These are phyloP conservation scores for Hymenoscyphus fructigenus DNA, from an alignment of 2,329 filamentous ascomycete species.

Conservation along the genomic window DNA sequence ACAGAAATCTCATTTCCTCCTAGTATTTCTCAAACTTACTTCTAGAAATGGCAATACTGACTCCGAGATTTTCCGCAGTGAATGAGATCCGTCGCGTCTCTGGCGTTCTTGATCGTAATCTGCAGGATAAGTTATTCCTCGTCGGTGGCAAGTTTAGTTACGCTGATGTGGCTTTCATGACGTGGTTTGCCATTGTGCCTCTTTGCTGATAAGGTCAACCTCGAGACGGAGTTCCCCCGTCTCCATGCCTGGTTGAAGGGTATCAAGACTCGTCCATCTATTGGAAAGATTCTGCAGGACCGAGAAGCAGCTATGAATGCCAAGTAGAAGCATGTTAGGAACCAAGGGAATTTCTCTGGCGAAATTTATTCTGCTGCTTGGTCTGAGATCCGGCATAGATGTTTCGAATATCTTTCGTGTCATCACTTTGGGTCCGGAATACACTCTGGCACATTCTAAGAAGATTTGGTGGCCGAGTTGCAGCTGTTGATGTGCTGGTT, in stretches of 20 bases:
- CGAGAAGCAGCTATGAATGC: constrained; percentile 14
- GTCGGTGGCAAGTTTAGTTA: constrained; percentile 41
- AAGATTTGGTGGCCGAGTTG: too few relatives aligned
- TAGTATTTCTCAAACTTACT: too few relatives aligned
- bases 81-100: constrained; percentile 40
- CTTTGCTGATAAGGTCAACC: constrained; percentile 29
- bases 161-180: constrained; percentile 35
- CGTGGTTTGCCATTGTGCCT: constrained; percentile 14
- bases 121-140: constrained; percentile 39
- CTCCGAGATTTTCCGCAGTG: too few relatives aligned
- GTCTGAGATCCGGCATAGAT: too few relatives aligned
- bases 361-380: constrained; percentile 3
- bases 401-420: too few relatives aligned
- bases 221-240: constrained; percentile 21
- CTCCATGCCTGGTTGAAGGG: constrained; percentile 39
- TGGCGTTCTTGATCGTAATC: constrained; percentile 42
- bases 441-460: too few relatives aligned
- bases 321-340: constrained; percentile 11
- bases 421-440: too few relatives aligned
- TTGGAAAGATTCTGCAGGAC: constrained; percentile 15
- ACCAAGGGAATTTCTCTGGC: constrained; percentile 8
- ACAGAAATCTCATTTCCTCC: too few relatives aligned
- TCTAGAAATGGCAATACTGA: too few relatives aligned
- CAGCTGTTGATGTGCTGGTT: too few relatives aligned
- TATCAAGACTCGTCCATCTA: constrained; percentile 5